Evolutionary conservation across 768 basidiomycete genomes (phyloP).

Genomic region (Leccinum pellstonianum): DNA sequence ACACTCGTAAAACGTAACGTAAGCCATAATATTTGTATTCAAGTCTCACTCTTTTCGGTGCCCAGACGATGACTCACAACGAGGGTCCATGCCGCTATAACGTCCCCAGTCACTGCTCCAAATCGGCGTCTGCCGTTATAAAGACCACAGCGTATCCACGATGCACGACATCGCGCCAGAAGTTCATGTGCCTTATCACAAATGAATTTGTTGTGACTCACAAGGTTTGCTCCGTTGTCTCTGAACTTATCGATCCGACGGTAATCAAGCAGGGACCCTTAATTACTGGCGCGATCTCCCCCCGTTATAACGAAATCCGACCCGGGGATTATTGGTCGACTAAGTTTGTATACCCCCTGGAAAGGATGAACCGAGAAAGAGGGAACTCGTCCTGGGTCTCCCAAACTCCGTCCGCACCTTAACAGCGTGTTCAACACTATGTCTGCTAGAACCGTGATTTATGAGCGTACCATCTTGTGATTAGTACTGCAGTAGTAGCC

Average conservation of each 20-base stretch:
- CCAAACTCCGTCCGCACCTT: constrained; percentile 14
- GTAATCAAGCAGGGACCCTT: constrained; percentile 1
- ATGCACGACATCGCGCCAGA: not conserved
- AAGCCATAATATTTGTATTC: not conserved
- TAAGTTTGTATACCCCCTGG: not conserved
- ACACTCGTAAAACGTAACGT: not conserved
- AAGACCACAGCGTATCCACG: not conserved
- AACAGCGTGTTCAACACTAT: constrained; percentile 12
- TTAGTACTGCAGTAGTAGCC: not conserved
- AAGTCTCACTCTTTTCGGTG: not conserved
- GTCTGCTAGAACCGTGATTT: not conserved
- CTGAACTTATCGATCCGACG: not conserved
- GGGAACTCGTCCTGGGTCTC: not conserved
- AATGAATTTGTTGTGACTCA: not conserved
- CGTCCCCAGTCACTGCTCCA: too few relatives aligned
- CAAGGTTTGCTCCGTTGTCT: not conserved
- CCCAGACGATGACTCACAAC: not conserved
- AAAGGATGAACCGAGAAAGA: not conserved
- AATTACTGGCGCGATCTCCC: constrained; percentile 9
- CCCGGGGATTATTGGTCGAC: not conserved
- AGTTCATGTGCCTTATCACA: not conserved
- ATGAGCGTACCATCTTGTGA: not conserved
- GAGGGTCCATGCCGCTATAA: not conserved
- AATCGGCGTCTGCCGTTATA: not conserved
- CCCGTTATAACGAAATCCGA: constrained; percentile 3